Conservation (phyloP, 1,139 yeast genomes). For the Zygosaccharomyces pseudobailii region DNA sequence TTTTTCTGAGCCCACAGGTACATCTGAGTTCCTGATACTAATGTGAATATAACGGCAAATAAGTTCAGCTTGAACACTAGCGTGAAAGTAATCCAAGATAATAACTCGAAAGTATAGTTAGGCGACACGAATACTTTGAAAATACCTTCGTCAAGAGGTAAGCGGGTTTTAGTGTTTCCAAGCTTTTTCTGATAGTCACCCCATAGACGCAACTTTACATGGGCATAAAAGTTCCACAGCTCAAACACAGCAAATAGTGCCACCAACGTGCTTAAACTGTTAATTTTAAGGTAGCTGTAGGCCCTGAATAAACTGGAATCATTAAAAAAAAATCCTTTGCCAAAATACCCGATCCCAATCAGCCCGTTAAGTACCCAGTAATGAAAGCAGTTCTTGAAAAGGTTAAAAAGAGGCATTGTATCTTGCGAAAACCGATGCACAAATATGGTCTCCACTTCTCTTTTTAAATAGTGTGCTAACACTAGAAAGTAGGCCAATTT, state of each 20-base stretch:
- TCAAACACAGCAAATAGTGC: conserved; percentile 63
- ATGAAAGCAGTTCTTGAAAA: conserved; percentile 84
- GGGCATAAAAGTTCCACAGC: conserved; percentile 66
- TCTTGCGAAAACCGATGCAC: conserved; percentile 81
- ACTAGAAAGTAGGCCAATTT: conserved; percentile 41
- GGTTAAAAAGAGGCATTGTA: conserved; percentile 86
- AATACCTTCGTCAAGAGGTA: conserved; percentile 43
- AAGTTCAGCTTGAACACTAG: conserved; percentile 66
- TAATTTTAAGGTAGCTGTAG: conserved; percentile 18
- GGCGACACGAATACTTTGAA: conserved; percentile 49
- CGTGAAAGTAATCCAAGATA: conserved; percentile 68
- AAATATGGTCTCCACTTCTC: conserved; percentile 80
- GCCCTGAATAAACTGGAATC: conserved; percentile 22
- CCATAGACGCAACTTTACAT: conserved; percentile 40
- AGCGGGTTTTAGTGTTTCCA: conserved; percentile 35
- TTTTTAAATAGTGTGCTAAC: conserved; percentile 72
- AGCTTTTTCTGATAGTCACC: conserved; percentile 39
- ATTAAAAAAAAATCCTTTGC: conserved; percentile 48
- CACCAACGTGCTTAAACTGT: conserved; percentile 33
- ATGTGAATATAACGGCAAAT: conserved; percentile 65
- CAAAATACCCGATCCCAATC: conserved; percentile 61
- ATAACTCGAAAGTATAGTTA: conserved; percentile 82
- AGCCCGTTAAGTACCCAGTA: conserved; percentile 89
- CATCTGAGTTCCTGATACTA: conserved; percentile 73
- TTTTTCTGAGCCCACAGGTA: conserved; percentile 61